Evolutionary conservation across 192 early-diverging fungal genomes (phyloP).

Genomic region (Backusella liffmaniae): DNA sequence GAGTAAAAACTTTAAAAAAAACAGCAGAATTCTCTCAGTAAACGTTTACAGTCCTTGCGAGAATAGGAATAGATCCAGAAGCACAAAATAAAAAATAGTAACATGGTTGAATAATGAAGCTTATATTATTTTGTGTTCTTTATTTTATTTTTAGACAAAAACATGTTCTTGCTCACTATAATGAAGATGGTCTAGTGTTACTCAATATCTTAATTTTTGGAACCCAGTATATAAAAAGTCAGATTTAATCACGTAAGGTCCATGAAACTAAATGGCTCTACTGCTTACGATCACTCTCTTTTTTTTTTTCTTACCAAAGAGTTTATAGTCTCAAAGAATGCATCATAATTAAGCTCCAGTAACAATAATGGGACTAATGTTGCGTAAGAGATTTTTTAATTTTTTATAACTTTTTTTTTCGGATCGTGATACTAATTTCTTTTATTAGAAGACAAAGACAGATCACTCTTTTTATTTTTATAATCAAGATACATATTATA

Average conservation of each 20-base stretch:
- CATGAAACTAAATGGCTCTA: not conserved
- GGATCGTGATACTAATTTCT: not conserved
- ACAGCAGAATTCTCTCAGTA: not conserved
- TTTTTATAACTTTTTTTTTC: not conserved
- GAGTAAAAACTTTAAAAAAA: not conserved
- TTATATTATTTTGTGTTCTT: not conserved
- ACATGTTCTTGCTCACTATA: constrained; percentile 2
- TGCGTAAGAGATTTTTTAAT: not conserved
- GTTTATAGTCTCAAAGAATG: not conserved
- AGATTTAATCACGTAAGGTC: not conserved
- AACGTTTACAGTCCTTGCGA: not conserved
- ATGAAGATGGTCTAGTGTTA: constrained; percentile 3
- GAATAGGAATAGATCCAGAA: not conserved
- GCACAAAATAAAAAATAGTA: not conserved
- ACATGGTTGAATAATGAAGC: constrained; percentile 1
- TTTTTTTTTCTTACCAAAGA: not conserved
- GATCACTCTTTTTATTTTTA: not conserved
- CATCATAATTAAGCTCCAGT: not conserved
- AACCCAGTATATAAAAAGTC: not conserved
- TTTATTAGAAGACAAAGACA: not conserved
- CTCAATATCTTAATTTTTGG: not conserved
- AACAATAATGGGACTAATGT: not conserved
- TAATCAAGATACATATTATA: not conserved
- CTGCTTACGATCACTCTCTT: not conserved
- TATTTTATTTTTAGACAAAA: not conserved